phyloP scores from a whole-genome alignment of 257 asterid species.

The Eustoma russellianum region DNA sequence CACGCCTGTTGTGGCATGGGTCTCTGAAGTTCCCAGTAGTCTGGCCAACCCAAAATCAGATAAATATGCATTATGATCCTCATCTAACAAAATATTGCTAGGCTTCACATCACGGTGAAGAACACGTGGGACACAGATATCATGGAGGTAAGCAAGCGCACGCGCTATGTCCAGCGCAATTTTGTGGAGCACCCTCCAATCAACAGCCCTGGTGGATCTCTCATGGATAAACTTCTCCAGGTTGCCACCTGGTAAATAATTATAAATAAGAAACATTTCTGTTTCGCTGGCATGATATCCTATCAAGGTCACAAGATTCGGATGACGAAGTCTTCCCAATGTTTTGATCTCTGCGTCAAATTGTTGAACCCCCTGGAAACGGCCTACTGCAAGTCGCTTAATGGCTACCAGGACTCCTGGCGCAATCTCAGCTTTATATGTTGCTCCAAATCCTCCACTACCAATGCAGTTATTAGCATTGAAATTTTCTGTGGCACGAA shows the following conservation, averaged over 20 bases:
- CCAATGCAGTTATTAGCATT: constrained; percentile 32
- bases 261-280: constrained; percentile 37
- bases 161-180: constrained; percentile 29
- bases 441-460: constrained; percentile 37
- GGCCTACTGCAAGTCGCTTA: constrained; percentile 27
- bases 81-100: constrained; percentile 36
- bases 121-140: constrained; percentile 23
- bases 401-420: constrained; percentile 25
- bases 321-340: constrained; percentile 28
- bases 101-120: constrained; percentile 37
- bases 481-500: constrained; percentile 34
- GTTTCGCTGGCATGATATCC: constrained; percentile 23
- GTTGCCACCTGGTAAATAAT: constrained; percentile 38
- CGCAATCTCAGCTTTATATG: constrained; percentile 28
- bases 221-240: constrained; percentile 30
- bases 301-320: constrained; percentile 29
- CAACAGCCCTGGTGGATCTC: constrained; percentile 13
- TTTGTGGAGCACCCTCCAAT: constrained; percentile 29
- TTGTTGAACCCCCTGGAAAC: constrained; percentile 35
- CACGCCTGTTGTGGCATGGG: constrained; percentile 23
- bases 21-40: constrained; percentile 10
- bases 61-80: constrained; percentile 23
- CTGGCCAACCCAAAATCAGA: constrained; percentile 35
- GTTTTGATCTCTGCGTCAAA: constrained; percentile 32
- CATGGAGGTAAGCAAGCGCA: constrained; percentile 31